Base-by-base conservation (phyloP, 768 basidiomycete genomes). In the Gymnopilus dilepis region DNA sequence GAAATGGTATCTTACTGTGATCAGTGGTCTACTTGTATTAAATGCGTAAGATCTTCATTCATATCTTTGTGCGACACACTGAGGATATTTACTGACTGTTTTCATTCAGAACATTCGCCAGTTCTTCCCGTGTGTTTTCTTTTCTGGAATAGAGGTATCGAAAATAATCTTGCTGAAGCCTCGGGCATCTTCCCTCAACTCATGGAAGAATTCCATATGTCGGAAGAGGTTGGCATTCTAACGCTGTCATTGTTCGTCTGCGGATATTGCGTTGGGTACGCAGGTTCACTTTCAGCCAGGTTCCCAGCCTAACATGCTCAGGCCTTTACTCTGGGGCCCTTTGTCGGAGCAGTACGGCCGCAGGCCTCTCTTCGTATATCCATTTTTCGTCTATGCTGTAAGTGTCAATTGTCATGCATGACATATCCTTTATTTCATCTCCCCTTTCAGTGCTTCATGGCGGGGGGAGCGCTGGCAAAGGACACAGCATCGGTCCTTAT, bases 401-500 rank as follows among this genome's bases (percentile, higher is more conserved):
- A 34, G 80, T 50, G 40, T 5, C 7, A 9, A 30, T 37, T 31
- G 11, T 56, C 22, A 37, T 21, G 17, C 11, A 2, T 40, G n/a
- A 17, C 15, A 17, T 6, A 52, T 24, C 4, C 6, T 15, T 51
- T 2, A 34, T 26, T 15, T 21, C 11, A 37, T 24, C 26, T n/a
- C n/a, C 34, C 6, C 31, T 15, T 15, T 37, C 21, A 86, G 85
- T 73, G 78, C 40, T 90, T 90, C 68, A 86, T 87, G 76, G 70
- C 89, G 26, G 91, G 83, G 28, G 81, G 81, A 38, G 89, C 90
- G 0, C 75, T 90, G 3, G 77, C 87, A 0, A 74, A 78, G 38
- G 91, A 90, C 71, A 84, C 85, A 1, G 80, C 78, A 6, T 83
- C 87, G 4, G 71, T 93, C n/a, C 77, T 94, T 12, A 67, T 89